Conservation (phyloP, 768 basidiomycete species). For the Erythrobasidium yunnanense region DNA sequence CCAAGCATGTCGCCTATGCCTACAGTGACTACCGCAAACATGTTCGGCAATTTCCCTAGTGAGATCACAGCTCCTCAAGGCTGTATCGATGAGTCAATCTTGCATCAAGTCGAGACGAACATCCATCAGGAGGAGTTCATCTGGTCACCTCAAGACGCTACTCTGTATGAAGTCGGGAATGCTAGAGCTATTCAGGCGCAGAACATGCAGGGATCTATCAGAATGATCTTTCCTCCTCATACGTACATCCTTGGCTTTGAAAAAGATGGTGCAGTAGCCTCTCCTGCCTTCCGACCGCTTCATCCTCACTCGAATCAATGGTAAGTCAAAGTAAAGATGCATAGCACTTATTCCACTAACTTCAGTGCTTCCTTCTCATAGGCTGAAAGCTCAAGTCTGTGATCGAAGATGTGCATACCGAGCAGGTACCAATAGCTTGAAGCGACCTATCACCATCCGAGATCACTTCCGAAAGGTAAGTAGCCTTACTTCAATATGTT, state of each 20-base stretch:
- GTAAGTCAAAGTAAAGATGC: background rate
- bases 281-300: conserved; percentile 25
- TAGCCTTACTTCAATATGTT: too few relatives aligned
- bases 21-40: background rate
- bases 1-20: background rate
- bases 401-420: conserved; percentile 18
- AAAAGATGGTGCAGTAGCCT: conserved; percentile 26
- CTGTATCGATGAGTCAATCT: conserved; percentile 9
- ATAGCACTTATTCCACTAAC: too few relatives aligned
- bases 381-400: conserved; percentile 28
- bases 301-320: conserved; percentile 21
- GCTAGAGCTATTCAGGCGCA: conserved; percentile 10
- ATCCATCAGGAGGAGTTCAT: conserved; percentile 12
- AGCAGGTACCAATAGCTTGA: conserved; percentile 17
- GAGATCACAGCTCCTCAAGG: conserved; percentile 6
- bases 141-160: conserved; percentile 16
- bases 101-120: conserved; percentile 18
- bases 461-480: conserved; percentile 28
- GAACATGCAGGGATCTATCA: background rate
- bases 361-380: background rate
- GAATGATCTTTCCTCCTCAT: conserved; percentile 20
- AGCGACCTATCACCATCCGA: conserved; percentile 27
- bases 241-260: conserved; percentile 26
- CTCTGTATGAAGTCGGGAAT: conserved; percentile 22
- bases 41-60: background rate